phyloP scores from a whole-genome alignment of 2,329 filamentous ascomycete species.

The Paramyrothecium roridum region DNA sequence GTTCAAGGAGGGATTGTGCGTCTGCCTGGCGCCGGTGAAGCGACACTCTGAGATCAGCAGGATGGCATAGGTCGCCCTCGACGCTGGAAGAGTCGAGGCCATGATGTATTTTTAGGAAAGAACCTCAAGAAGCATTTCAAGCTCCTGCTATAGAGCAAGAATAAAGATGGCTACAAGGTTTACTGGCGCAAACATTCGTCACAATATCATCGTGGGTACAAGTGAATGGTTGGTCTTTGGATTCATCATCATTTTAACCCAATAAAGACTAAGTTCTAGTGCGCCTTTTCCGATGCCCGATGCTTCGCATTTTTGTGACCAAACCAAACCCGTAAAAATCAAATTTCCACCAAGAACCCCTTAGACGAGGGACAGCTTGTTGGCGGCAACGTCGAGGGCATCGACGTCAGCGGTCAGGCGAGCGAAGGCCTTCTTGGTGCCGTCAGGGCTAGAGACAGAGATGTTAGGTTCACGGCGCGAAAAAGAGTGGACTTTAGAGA shows the following conservation, averaged over 20 bases:
- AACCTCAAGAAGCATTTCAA: too few relatives aligned
- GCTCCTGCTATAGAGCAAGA: too few relatives aligned
- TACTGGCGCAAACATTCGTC: not conserved
- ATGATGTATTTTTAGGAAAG: too few relatives aligned
- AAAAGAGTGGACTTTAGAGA: not conserved
- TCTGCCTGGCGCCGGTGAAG: too few relatives aligned
- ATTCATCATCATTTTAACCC: conserved; percentile 30
- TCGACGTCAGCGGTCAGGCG: conserved; percentile 95
- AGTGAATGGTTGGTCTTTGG: conserved; percentile 24
- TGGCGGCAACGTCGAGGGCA: conserved; percentile 97
- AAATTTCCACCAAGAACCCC: conserved; percentile 16
- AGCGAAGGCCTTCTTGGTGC: conserved; percentile 97
- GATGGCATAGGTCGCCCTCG: too few relatives aligned
- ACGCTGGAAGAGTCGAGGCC: too few relatives aligned
- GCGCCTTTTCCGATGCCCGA: conserved; percentile 34
- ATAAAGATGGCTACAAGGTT: too few relatives aligned
- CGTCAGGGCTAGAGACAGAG: conserved; percentile 67
- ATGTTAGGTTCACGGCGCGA: too few relatives aligned
- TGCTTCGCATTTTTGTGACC: conserved; percentile 31
- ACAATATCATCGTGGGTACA: conserved; percentile 1
- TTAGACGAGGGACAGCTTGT: conserved; percentile 98
- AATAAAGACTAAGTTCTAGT: conserved; percentile 30
- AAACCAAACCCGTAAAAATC: conserved; percentile 34
- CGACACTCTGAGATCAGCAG: too few relatives aligned
- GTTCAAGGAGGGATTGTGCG: too few relatives aligned